phyloP scores from a whole-genome alignment of 192 early-diverging fungal species.

The Coemansia sp. region DNA sequence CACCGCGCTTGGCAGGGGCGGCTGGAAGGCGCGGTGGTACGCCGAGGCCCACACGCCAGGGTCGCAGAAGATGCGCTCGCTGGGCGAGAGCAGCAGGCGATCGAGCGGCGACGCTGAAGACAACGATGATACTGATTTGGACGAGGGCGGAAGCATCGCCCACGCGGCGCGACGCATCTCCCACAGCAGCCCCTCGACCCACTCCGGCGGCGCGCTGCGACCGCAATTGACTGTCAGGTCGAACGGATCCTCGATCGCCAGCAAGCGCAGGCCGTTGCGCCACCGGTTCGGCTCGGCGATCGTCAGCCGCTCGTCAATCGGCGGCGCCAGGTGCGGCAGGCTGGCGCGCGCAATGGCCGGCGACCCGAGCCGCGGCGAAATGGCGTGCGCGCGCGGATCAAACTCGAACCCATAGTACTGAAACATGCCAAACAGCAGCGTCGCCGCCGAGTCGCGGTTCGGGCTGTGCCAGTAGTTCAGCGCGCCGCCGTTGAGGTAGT shows the following conservation, averaged over 20 bases:
- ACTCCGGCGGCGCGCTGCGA: conserved; percentile 37
- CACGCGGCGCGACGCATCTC: conserved; percentile 53
- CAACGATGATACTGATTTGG: not conserved
- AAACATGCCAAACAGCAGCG: conserved; percentile 36
- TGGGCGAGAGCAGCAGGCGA: conserved; percentile 24
- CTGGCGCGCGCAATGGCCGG: conserved; percentile 19
- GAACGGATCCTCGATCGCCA: conserved; percentile 51
- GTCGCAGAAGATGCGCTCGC: conserved; percentile 8
- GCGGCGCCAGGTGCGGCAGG: conserved; percentile 19
- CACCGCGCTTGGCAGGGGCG: not conserved
- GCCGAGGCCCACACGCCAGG: conserved; percentile 24
- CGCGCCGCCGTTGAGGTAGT: conserved; percentile 8
- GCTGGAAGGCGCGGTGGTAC: conserved; percentile 1
- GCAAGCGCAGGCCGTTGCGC: conserved; percentile 16
- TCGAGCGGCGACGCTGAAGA: conserved; percentile 6
- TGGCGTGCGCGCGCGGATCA: conserved; percentile 24
- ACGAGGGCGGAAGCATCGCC: conserved; percentile 8
- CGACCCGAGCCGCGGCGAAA: conserved; percentile 37
- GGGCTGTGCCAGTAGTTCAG: conserved; percentile 23
- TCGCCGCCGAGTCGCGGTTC: conserved; percentile 16
- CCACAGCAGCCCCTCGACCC: conserved; percentile 48
- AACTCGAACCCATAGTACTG: conserved; percentile 34
- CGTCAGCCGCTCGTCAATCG: not conserved
- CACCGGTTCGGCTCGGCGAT: conserved; percentile 18
- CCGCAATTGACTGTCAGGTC: conserved; percentile 33